Base-by-base conservation (phyloP, 345 rosid genomes). In the Diplotaxis tenuifolia region DNA sequence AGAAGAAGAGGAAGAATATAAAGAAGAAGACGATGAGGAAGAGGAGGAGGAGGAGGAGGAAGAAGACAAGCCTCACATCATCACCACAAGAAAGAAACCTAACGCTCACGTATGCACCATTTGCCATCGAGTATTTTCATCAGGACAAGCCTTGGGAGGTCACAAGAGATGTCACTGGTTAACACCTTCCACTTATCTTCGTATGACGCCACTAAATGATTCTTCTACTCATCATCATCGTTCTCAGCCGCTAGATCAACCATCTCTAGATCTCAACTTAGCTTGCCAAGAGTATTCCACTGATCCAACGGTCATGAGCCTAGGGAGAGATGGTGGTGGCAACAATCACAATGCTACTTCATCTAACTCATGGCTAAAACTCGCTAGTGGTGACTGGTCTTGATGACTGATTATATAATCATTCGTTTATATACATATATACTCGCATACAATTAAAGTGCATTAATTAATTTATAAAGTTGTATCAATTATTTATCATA, bases 91-190 rank as follows among this genome's bases (percentile, higher is more conserved):
- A 62, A 73, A 78, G 27, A 25, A 19, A 80, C 80, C 98, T 4
- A 96, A 92, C 75, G 86, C 87, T 10, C 98, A 96, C 71, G 96
- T 88, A 79, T 96, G 98, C 75, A 92, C 97, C 0, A 92, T 96
- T 21, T 96, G 99, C 59, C 96, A 88, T 53, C 88, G 98, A 3
- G 88, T 89, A 4, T 96, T 92, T 70, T 88, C 97, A 0, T 90
- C 99, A 0, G 98, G 99, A 23, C 99, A 96, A 79, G 98, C 99
- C 1, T 68, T 96, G 32, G 97, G 99, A 1, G 99, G 99, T 0
- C 99, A 96, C 71, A 96, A 96, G 80, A 85, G 99, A 67, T 96
- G 99, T 61, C 99, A 96, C 9, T 96, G 99, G 99, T 80, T 96
- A 73, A 90, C 93, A 22, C 95, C 97, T 52, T 72, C 81, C 63